Percentiles rank a stretch among this genome's conserved stretches.
Evolutionary conservation across 306 rosid genomes (phyloP).

Genomic region (Styphnolobium japonicum): DNA sequence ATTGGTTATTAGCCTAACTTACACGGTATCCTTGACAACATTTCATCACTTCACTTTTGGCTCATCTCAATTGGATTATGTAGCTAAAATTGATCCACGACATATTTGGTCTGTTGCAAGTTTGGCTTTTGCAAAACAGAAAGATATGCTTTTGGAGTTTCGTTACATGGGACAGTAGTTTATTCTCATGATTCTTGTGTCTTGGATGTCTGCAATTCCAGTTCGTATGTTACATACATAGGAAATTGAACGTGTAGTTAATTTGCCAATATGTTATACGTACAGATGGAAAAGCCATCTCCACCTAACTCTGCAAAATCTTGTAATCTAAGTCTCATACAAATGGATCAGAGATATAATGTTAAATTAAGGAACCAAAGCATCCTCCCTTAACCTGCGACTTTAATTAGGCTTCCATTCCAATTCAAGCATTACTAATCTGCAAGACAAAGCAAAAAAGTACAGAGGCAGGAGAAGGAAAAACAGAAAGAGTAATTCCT

Average conservation of each 20-base stretch:
- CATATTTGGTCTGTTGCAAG: neutral
- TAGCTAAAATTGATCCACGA: neutral
- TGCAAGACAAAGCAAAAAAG: conserved; percentile 66
- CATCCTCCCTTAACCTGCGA: conserved; percentile 7
- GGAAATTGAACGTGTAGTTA: neutral
- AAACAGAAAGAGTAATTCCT: neutral
- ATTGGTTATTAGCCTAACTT: conserved; percentile 18
- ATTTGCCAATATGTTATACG: neutral
- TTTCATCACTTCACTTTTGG: neutral
- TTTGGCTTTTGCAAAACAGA: neutral
- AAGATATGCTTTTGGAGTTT: neutral
- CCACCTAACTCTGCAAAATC: conserved; percentile 45
- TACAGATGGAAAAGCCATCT: conserved; percentile 8
- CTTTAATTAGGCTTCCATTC: conserved; percentile 53
- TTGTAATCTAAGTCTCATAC: conserved; percentile 45
- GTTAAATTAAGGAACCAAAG: conserved; percentile 28
- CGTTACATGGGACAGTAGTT: neutral
- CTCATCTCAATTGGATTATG: neutral
- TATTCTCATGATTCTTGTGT: neutral
- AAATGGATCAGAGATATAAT: conserved; percentile 16
- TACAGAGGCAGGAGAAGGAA: neutral
- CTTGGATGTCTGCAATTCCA: neutral
- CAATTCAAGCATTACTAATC: conserved; percentile 77
- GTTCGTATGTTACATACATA: neutral
- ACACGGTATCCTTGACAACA: neutral